These are phyloP conservation scores for Aristolochia californica DNA, from an alignment of 164 flowering plant species.

Conservation along the genomic window DNA sequence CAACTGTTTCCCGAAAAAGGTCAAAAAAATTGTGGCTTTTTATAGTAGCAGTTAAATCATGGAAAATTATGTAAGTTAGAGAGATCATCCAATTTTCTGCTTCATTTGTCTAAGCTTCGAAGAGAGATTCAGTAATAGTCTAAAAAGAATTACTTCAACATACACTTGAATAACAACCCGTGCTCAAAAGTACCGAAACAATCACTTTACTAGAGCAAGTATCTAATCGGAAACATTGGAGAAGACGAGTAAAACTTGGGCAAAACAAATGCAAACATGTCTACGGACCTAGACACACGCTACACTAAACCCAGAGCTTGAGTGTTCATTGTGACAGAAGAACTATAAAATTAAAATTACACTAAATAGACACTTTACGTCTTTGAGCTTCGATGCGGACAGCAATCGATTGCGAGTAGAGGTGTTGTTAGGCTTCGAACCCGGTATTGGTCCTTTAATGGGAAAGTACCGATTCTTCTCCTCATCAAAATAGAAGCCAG, in stretches of 20 bases:
- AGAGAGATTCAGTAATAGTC: too few species aligned
- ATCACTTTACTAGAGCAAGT: too few species aligned
- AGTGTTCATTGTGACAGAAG: not conserved
- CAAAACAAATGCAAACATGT: not conserved
- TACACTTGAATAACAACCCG: too few species aligned
- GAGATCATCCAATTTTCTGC: not conserved
- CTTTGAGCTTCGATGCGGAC: slow-evolving; percentile 8
- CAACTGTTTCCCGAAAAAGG: not conserved
- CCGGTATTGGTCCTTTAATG: slow-evolving; percentile 69
- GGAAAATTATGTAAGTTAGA: not conserved
- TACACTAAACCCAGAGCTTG: not conserved
- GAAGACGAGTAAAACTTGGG: not conserved
- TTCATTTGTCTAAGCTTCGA: too few species aligned
- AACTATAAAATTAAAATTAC: not conserved
- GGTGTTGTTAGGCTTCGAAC: slow-evolving; percentile 26
- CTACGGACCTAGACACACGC: not conserved
- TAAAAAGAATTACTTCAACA: too few species aligned
- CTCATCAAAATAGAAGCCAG: slow-evolving; percentile 73
- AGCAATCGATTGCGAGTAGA: slow-evolving; percentile 8
- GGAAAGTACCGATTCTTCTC: slow-evolving; percentile 92
- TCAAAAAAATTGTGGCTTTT: not conserved
- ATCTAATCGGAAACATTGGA: too few species aligned
- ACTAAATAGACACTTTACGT: slow-evolving; percentile 7
- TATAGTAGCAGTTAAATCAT: not conserved
- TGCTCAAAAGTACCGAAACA: too few species aligned